phyloP scores from a whole-genome alignment of 2,329 filamentous ascomycete genomes.

The Penicillium sp. region DNA sequence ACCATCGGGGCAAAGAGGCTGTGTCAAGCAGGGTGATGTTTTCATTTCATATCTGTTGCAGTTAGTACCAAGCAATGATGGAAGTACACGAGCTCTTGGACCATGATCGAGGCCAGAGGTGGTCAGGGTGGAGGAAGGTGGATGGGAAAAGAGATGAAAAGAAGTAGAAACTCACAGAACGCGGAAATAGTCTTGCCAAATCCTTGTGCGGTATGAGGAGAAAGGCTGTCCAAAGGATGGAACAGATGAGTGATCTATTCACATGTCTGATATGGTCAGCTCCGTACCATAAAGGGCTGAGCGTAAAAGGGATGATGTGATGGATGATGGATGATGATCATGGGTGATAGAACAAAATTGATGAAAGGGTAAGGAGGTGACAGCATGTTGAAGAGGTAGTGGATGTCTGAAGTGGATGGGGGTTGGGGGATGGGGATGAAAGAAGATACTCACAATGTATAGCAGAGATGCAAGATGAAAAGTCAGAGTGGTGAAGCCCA shows the following conservation, averaged over 20 bases:
- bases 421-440: no score
- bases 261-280: neutral
- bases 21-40: neutral
- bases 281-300: neutral
- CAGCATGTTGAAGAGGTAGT: neutral
- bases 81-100: neutral
- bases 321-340: neutral
- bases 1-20: neutral
- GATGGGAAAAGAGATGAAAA: neutral
- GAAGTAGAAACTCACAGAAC: neutral
- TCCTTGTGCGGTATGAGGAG: neutral
- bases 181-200: neutral
- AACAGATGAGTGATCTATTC: neutral
- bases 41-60: neutral
- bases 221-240: neutral
- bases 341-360: neutral
- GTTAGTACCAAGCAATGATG: neutral
- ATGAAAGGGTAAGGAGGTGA: neutral
- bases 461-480: neutral
- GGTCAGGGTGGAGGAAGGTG: neutral
- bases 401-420: neutral
- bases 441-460: neutral
- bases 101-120: neutral
- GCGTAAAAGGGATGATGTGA: neutral
- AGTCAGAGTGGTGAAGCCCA: no score